Base-by-base conservation (phyloP, 2,329 filamentous ascomycete genomes). In the Colletotrichum sp. region DNA sequence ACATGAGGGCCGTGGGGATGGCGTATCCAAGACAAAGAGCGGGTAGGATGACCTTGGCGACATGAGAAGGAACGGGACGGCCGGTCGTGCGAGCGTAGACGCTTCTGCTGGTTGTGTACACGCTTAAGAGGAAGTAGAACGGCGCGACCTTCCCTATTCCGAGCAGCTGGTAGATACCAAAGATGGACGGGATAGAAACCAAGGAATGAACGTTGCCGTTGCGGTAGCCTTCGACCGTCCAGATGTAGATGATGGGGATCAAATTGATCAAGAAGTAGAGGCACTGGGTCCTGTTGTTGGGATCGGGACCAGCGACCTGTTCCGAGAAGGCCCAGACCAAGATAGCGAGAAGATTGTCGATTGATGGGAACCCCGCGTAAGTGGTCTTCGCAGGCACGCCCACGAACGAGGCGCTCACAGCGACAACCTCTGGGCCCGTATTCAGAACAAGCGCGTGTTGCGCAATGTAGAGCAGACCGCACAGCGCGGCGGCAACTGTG, bases 191-290 rank as follows among this genome's bases (percentile, higher is more conserved):
- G 5, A 78, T 36, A 0, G 72, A 61, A 16, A 80, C 64, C 6
- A 75, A 61, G 7, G 72, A 76, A 2, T 70, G 74, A 2, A 77
- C 30, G 34, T 79, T 78, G 3, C 79, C 78, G 10, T 69, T 67
- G 3, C 81, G 77, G 30, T 79, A 77, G 6, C 79, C 80, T 64
- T 82, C 81, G 6, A 81, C 75, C 3, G 67, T 79, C 71, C 78
- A 82, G 18, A 80, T 78, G 30, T 81, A 52, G 9, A 80, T 36
- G 24, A 80, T 75, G 9, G 80, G 78, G 8, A 79, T 72, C 36
- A 80, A 72, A 57, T 74, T 78, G 4, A 75, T 77, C 26, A 78
- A n/a, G 61, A 78, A 76, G 68, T 78, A 77, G 15, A 72, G n/a
- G 32, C 71, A 71, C 6, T 77, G 74, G 5, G 77, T 7, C 1